A percentile compares a stretch with the other conserved stretches of the same genome.
Conservation (phyloP, 805 yeast genomes). For the Candida sphagnicola region DNA sequence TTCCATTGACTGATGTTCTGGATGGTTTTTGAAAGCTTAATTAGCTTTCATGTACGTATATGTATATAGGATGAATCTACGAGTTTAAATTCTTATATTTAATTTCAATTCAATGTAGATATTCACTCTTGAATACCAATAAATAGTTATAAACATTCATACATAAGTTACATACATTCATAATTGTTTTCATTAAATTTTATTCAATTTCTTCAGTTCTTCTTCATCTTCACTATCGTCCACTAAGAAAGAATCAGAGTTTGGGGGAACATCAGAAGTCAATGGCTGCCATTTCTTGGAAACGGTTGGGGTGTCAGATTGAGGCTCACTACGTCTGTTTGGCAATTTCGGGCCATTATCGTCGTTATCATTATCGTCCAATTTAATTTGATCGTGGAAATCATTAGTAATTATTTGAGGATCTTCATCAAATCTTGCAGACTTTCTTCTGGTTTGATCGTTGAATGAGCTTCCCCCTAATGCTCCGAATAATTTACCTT, state of each 20-base stretch:
- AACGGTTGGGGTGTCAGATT: constrained; percentile 1
- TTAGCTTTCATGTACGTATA: too few relatives aligned
- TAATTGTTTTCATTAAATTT: background rate
- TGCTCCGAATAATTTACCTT: constrained; percentile 41
- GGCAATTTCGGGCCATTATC: constrained; percentile 13
- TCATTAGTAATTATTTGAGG: constrained; percentile 50
- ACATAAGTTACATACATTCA: background rate
- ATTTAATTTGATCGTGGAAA: constrained; percentile 44
- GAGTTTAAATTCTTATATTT: background rate
- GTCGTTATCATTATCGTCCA: constrained; percentile 32
- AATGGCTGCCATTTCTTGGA: constrained; percentile 36
- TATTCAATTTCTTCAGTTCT: constrained; percentile 5
- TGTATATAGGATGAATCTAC: background rate
- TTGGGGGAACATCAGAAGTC: constrained; percentile 35
- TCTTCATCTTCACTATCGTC: constrained; percentile 44
- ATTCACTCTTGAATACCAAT: too few relatives aligned
- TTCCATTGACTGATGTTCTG: too few relatives aligned
- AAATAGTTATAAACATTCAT: background rate
- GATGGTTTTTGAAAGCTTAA: too few relatives aligned
- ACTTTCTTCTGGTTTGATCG: constrained; percentile 9
- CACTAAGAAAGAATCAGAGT: constrained; percentile 41
- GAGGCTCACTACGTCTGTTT: constrained; percentile 2
- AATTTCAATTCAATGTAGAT: too few relatives aligned
- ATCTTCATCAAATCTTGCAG: constrained; percentile 45
- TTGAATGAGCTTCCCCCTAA: constrained; percentile 41